phyloP scores from a whole-genome alignment of 2,329 filamentous ascomycete genomes.

The Penicillium occitanis region DNA sequence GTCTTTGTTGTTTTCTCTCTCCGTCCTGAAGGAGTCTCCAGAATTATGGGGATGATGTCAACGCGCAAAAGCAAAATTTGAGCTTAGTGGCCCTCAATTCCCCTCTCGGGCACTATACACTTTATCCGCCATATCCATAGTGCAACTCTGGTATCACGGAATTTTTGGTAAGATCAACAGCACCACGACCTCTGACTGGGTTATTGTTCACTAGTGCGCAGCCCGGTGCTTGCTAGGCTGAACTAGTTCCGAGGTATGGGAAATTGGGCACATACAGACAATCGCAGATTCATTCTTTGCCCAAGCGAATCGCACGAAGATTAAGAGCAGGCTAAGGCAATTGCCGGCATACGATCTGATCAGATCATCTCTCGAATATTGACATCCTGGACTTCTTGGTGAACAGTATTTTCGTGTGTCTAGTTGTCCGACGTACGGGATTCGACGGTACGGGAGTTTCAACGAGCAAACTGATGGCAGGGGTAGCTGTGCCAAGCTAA shows the following conservation, averaged over 20 bases:
- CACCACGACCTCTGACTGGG: constrained; percentile 11
- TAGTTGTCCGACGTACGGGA: neutral
- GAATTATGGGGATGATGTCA: constrained; percentile 15
- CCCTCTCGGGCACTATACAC: constrained; percentile 13
- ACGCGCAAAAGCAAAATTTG: constrained; percentile 13
- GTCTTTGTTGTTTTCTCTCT: neutral
- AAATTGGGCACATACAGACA: neutral
- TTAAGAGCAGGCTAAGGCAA: neutral
- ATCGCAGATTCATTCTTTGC: neutral
- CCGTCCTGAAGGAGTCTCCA: neutral
- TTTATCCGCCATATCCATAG: constrained; percentile 2
- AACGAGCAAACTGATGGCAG: neutral
- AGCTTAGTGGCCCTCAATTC: constrained; percentile 11
- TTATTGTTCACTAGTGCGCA: constrained; percentile 7
- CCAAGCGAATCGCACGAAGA: neutral
- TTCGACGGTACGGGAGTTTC: neutral
- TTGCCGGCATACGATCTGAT: neutral
- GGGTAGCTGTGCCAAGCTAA: neutral
- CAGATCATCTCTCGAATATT: neutral
- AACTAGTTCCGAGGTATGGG: constrained; percentile 9
- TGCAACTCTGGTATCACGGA: constrained; percentile 5
- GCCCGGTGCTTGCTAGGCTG: constrained; percentile 12
- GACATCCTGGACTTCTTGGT: neutral
- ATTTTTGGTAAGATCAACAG: constrained; percentile 16
- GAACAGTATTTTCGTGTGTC: neutral